Evolutionary conservation across 73 alveolate species (phyloP).

Genomic region (Stentor roeselii): DNA sequence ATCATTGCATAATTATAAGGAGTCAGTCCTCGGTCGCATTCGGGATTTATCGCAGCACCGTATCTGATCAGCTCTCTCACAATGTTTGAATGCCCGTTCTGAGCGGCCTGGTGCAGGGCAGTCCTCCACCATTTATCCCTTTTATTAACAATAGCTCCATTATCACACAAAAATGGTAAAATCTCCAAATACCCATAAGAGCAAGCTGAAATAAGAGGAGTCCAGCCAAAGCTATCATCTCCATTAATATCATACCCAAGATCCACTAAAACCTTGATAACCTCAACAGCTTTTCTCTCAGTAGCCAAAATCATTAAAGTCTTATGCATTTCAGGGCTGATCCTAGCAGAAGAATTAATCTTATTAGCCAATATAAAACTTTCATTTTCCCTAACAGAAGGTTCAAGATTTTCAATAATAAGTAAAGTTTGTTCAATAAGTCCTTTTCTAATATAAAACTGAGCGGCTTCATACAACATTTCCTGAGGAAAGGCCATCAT

Average conservation of each 20-base stretch:
- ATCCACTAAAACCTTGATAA: not conserved
- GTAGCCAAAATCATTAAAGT: slow-evolving; percentile 14
- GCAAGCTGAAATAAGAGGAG: slow-evolving; percentile 13
- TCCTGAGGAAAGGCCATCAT: not conserved
- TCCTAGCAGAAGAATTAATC: not conserved
- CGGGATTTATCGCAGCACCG: slow-evolving; percentile 16
- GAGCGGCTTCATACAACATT: slow-evolving; percentile 20
- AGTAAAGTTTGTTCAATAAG: not conserved
- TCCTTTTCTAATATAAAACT: not conserved
- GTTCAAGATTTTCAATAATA: not conserved
- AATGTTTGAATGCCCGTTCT: not conserved
- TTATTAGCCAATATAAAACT: not conserved
- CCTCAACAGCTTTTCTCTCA: not conserved
- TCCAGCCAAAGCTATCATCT: slow-evolving; percentile 4
- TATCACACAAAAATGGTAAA: slow-evolving; percentile 7
- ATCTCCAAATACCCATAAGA: slow-evolving; percentile 1
- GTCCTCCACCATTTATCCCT: slow-evolving; percentile 11
- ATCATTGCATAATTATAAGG: not conserved
- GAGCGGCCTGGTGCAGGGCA: slow-evolving; percentile 23
- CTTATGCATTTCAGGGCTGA: slow-evolving; percentile 6
- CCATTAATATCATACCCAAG: slow-evolving; percentile 5
- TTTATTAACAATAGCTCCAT: slow-evolving; percentile 14
- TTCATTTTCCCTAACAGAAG: not conserved
- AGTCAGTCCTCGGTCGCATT: slow-evolving; percentile 2
- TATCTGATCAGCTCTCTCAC: not conserved